A percentile compares a stretch with the other conserved stretches of the same genome.
These are phyloP conservation scores for Vaccinium macrocarpon DNA, from an alignment of 148 eudicot genomes.

Conservation along the genomic window DNA sequence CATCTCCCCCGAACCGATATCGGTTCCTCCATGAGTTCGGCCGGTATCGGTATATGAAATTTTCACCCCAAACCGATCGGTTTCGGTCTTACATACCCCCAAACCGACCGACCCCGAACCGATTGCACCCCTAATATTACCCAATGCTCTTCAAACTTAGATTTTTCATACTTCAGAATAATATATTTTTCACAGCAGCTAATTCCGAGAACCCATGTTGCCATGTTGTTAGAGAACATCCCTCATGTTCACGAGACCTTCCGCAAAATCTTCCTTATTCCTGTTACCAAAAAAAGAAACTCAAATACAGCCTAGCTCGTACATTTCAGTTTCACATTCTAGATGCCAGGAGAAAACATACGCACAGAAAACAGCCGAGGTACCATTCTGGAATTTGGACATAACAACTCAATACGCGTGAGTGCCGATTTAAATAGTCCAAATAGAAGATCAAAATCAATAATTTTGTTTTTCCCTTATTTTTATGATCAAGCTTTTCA, in stretches of 20 bases:
- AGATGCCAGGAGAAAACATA: neutral
- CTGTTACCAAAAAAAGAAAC: neutral
- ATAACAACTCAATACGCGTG: neutral
- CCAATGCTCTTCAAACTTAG: slow-evolving; percentile 7
- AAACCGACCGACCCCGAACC: too few species aligned
- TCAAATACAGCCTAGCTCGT: neutral
- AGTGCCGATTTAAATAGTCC: neutral
- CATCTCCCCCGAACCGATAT: too few species aligned
- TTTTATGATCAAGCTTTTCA: neutral
- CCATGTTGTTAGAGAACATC: neutral
- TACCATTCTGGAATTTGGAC: neutral
- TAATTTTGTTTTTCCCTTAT: neutral
- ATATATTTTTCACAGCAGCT: neutral
- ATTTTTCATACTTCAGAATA: neutral
- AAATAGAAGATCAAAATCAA: neutral
- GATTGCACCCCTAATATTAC: too few species aligned
- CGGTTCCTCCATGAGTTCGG: too few species aligned
- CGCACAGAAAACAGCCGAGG: neutral
- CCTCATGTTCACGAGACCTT: neutral
- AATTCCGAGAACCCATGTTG: neutral
- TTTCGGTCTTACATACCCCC: too few species aligned
- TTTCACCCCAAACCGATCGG: too few species aligned
- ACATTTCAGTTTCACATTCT: neutral
- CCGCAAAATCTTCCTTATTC: neutral
- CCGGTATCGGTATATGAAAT: too few species aligned